Base-by-base conservation (phyloP, 257 asterid genomes). In the Buddleja alternifolia region DNA sequence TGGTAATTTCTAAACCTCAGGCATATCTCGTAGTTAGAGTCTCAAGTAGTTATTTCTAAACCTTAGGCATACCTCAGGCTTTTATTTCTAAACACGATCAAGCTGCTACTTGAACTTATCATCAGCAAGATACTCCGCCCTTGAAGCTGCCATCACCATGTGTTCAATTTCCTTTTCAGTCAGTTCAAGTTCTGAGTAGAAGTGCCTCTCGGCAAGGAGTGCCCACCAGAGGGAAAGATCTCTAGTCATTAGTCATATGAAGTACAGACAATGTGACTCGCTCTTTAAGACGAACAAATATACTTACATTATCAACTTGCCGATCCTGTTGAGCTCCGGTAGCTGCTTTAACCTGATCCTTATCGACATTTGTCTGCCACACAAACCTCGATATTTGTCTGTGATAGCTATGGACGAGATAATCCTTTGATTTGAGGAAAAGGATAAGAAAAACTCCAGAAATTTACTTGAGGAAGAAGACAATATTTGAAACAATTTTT, bases 301-400 rank as follows among this genome's bases (percentile, higher is more conserved):
- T 23, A 50, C 86, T 80, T 60, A 84, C 97, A 66, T 89, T 87
- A 75, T 94, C 95, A 69, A 94, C 91, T 84, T 91, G 99, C 75
- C 91, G 99, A 73, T 94, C 99, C 76, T 91, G 98, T 76, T 94
- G 99, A 73, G 98, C 97, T 86, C 80, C 87, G 32, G 91, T 94
- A 34, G 99, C 98, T 17, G 97, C 99, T 84, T 94, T 94, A 46
- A 94, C 92, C 86, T 94, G 88, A 84, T 89, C 97, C 80, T 79
- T 87, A 44, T 87, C 96, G 3, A 89, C 70, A 60, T 83, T 86
- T 4, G 76, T 71, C 98, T 94, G 85, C 68, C 69, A 70, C 6
- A 73, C 15, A 66, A 66, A 78, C 21, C 32, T 20, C 15, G 17
- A 58, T 48, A 21, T n/a, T n/a, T n/a, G n/a, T n/a, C n/a, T n/a